Evolutionary conservation across 1,139 yeast genomes (phyloP).

Genomic region (Magnusiomyces paraingens): DNA sequence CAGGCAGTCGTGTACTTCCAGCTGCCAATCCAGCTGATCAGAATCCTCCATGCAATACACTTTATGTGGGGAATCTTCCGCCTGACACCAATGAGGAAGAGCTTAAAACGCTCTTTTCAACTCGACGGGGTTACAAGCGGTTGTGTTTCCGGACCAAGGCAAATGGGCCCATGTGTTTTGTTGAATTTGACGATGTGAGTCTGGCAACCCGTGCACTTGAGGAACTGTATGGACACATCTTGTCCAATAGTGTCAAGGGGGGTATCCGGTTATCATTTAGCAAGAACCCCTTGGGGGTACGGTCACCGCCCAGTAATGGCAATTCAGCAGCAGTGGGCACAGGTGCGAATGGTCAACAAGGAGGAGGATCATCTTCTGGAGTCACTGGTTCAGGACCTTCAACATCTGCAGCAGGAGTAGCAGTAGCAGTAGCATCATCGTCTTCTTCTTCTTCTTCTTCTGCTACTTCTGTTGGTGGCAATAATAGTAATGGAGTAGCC

Average conservation of each 20-base stretch:
- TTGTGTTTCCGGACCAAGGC: conserved; percentile 67
- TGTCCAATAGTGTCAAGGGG: conserved; percentile 66
- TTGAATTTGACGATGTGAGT: conserved; percentile 92
- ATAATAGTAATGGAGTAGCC: no score
- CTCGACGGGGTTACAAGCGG: conserved; percentile 88
- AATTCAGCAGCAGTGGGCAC: not conserved
- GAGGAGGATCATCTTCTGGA: no score
- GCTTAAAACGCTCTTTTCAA: conserved; percentile 75
- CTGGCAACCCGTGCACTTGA: conserved; percentile 92
- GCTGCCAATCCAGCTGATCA: conserved; percentile 99
- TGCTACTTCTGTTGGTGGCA: no score
- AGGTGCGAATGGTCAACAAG: no score
- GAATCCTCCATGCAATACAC: conserved; percentile 95
- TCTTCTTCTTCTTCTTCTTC: no score
- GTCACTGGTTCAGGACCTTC: no score
- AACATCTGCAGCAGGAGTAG: no score
- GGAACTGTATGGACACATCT: conserved; percentile 81
- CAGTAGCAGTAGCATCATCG: no score
- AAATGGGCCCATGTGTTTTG: conserved; percentile 97
- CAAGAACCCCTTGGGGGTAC: conserved; percentile 92
- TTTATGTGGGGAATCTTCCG: conserved; percentile 94
- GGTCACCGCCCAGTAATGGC: conserved; percentile 36
- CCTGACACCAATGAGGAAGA: conserved; percentile 96
- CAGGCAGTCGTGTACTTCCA: conserved; percentile 57
- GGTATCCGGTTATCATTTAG: conserved; percentile 92